Evolutionary conservation across 192 early-diverging fungal species (phyloP).

Genomic region (Umbelopsis isabellina): DNA sequence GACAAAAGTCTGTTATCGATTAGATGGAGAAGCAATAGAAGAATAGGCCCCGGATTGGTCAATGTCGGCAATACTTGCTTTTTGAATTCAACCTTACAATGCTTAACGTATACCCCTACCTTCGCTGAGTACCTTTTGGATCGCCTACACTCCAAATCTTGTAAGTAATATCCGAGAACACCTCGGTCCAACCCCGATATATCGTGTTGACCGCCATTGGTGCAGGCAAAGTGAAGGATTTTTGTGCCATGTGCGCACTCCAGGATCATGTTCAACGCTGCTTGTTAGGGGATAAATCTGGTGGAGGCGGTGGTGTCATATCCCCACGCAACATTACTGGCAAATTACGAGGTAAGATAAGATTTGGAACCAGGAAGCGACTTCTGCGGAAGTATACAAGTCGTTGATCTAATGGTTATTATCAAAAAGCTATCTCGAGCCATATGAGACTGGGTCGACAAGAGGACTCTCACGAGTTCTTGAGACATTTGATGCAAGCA

Average conservation of each 20-base stretch:
- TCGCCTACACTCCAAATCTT: conserved; percentile 60
- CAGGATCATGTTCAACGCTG: conserved; percentile 67
- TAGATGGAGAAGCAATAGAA: conserved; percentile 57
- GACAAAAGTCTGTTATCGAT: conserved; percentile 53
- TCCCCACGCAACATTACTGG: conserved; percentile 68
- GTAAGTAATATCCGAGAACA: conserved; percentile 42
- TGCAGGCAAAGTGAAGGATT: conserved; percentile 54
- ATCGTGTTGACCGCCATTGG: not conserved
- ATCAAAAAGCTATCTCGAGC: conserved; percentile 62
- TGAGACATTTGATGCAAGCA: conserved; percentile 69
- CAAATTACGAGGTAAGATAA: conserved; percentile 58
- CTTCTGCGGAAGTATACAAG: not conserved
- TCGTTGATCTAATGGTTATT: not conserved
- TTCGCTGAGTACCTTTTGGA: conserved; percentile 69
- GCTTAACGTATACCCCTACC: conserved; percentile 75
- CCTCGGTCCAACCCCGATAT: not conserved
- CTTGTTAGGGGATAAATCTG: conserved; percentile 47
- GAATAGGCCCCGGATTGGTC: conserved; percentile 69
- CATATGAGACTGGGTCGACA: conserved; percentile 80
- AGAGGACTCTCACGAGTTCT: conserved; percentile 92
- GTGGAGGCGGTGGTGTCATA: conserved; percentile 44
- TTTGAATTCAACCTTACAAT: conserved; percentile 80
- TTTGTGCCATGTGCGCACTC: conserved; percentile 77
- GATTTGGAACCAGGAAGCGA: not conserved
- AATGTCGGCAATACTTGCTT: conserved; percentile 83